Evolutionary conservation across 331 rosid species (phyloP), one percentile per base, ranked within the genome.

Genomic region (Malus hybrid): DNA sequence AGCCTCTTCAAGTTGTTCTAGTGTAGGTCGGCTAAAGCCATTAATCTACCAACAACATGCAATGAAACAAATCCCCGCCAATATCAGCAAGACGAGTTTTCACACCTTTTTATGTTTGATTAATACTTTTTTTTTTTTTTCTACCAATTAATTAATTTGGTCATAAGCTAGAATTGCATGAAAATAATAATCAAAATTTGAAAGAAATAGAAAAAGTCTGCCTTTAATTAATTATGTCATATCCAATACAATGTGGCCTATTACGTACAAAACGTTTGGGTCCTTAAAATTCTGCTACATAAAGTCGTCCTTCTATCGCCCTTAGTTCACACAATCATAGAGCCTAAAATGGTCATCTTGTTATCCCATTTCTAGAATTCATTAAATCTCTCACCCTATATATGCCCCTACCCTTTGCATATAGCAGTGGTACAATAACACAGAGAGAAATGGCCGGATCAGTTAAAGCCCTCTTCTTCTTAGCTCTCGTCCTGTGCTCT

Each of bases 401-500:
- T 5, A 24, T 56, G 18, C 11, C 24, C 71, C 24, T 55, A n/a
- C 30, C 39, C 14, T 22, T 9, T 42, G 4, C 48, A 42, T 42
- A 42, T 10, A 42, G 48, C 14, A 42, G 13, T 10, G 1, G 48
- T 42, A 42, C 48, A 42, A 42, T 10, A 42, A 10, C 48, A 22
- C 16, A 81, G 73, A 22, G 73, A 22, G 18, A 79, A 24, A 91
- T 91, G 97, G 81, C 79, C 33, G 81, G 48, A 42, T 42, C 79
- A 80, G 12, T 76, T 68, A 50, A 70, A 32, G 68, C 78, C 33
- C 66, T 89, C 75, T 75, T 91, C 78, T 73, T 91, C 65, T 33
- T 73, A 20, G 53, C 75, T 50, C 80, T 91, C 29, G 61, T 91
- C 50, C 89, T 91, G 80, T 68, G 77, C 71, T 81, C 70, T 74